Base-by-base conservation (phyloP, 768 basidiomycete genomes). In the Crassisporium funariophilum region DNA sequence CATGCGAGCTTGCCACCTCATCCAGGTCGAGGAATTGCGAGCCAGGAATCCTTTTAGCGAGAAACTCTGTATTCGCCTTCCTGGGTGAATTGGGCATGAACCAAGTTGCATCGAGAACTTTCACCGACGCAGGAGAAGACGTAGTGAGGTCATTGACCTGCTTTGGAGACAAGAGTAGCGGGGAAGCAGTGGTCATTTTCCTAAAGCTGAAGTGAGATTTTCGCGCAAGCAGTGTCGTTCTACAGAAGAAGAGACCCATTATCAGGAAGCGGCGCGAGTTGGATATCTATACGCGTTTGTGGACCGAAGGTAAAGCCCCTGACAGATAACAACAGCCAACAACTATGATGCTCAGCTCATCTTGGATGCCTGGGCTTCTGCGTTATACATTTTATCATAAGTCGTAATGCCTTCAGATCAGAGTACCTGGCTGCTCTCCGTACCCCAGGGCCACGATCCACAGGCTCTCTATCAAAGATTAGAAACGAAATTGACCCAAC, bases 71-170 rank as follows among this genome's bases (percentile, higher is more conserved):
- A n/a, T 65, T 64, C 2, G 88, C 76, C 41, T 81, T 82, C 45
- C 94, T 81, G 2, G 83, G 73, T 24, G 86, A 79, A 64, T 84
- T 88, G 41, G 95, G 95, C 95, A 98, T 97, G 65, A 90, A 86
- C 95, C 95, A 98, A 40, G 82, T 84, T 17, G 84, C 83, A 60
- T 98, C 95, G 24, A 86, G 72, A 54, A 86, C 65, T 7, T 70
- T 65, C 23, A 82, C 65, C 17, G 63, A 51, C 37, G 67, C 48
- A 7, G 70, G 52, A 20, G 56, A 61, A 2, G 68, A 59, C 21
- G 72, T 59, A 8, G 63, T 50, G 21, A 67, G 64, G 35, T 73
- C 68, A 21, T 63, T 69, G 33, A 80, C 70, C 53, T 77, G 68
- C 13, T 66, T 53, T 0, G 86, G 84, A 2, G 77, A 74, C 41